Evolutionary conservation across 257 asterid genomes (phyloP), one percentile per base, ranked within the genome.

Genomic region (Solanum paucissectum): DNA sequence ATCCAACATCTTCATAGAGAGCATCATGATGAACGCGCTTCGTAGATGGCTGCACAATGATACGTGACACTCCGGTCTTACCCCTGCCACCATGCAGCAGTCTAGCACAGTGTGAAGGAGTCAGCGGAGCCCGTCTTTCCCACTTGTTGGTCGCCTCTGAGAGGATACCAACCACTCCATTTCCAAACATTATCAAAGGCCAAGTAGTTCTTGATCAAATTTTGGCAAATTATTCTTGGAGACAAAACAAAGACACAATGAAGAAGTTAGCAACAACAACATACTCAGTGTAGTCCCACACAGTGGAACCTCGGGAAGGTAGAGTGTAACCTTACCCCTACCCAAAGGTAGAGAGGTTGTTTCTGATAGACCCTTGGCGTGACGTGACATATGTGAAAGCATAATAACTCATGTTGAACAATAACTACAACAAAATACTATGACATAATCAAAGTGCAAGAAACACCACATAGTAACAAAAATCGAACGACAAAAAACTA

Each of bases 91-190:
- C 93, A 84, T 92, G 96, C 85, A 97, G 91, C 85, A 97, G 84
- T 13, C 96, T 90, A 52, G 99, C 99, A 89, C 99, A 97, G 90
- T 95, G 99, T 25, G 98, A 90, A 55, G 98, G 99, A 49, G 98
- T 93, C 44, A 97, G 89, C 11, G 99, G 99, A 74, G 87, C 98
- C 92, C 99, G 92, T 89, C 98, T 93, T 91, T 97, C 99, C 99
- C 99, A 97, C 92, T 95, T 97, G 88, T 95, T 97, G 5, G 99
- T 97, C 85, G 98, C 92, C 94, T 97, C 99, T 2, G 98, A 92
- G 87, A 97, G 96, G 85, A 97, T 93, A 36, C 99, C 99, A 27
- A 97, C 90, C 60, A 97, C 95, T 87, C 99, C 98, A 69, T 95
- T 95, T 5, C 99, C 98, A 83, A 97, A 93, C 99, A 95, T 95